Conservation (phyloP, 192 early-diverging fungal genomes). For the Coemansia sp. region DNA sequence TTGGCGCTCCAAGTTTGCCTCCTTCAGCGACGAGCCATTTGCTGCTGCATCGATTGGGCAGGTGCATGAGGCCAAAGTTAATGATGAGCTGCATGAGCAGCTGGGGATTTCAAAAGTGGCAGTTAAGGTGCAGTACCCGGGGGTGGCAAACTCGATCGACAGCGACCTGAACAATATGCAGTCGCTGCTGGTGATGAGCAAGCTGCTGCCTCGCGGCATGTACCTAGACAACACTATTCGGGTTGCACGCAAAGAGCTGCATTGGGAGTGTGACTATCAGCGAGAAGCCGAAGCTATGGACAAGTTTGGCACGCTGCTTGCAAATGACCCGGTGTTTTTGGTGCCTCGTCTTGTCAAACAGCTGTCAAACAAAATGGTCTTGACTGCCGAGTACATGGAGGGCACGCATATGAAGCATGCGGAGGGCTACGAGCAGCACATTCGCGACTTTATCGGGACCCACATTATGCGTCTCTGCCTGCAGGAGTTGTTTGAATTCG, state of each 20-base stretch:
- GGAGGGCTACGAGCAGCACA: conserved; percentile 58
- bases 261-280: conserved; percentile 90
- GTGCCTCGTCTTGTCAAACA: conserved; percentile 75
- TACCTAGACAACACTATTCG: conserved; percentile 95
- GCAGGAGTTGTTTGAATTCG: conserved; percentile 85
- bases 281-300: conserved; percentile 79
- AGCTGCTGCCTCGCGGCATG: conserved; percentile 86
- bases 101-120: conserved; percentile 58
- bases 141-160: conserved; percentile 83
- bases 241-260: conserved; percentile 83
- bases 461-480: conserved; percentile 78
- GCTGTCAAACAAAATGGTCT: conserved; percentile 66
- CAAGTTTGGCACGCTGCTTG: conserved; percentile 65
- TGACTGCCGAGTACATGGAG: conserved; percentile 75
- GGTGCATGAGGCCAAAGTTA: conserved; percentile 66
- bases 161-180: conserved; percentile 83
- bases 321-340: conserved; percentile 58
- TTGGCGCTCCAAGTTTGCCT: conserved; percentile 67
- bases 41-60: conserved; percentile 91
- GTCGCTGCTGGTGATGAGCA: conserved; percentile 74
- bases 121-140: conserved; percentile 97
- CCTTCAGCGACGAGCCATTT: conserved; percentile 79
- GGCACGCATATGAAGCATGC: conserved; percentile 70
- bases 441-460: conserved; percentile 66
- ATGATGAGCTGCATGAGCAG: conserved; percentile 5